These are phyloP conservation scores for Lasiodiplodia hormozganensis DNA, from an alignment of 2,329 filamentous ascomycete genomes.

Conservation along the genomic window DNA sequence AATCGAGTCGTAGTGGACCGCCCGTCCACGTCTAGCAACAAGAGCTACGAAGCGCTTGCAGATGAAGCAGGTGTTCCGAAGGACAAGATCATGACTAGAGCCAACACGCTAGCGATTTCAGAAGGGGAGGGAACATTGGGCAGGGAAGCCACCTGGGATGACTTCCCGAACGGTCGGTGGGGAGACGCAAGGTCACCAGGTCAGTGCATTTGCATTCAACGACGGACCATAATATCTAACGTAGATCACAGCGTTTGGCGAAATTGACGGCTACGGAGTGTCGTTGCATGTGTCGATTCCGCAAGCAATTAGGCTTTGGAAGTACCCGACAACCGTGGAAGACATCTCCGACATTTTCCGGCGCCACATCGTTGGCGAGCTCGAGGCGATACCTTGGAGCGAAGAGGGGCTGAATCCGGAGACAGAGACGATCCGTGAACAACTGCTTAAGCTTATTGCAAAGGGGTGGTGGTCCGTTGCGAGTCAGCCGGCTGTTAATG, in stretches of 20 bases:
- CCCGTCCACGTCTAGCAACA: slow-evolving; percentile 59
- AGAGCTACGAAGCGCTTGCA: slow-evolving; percentile 70
- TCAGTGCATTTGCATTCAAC: slow-evolving; percentile 26
- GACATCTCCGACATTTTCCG: slow-evolving; percentile 85
- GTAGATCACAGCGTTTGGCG: slow-evolving; percentile 73
- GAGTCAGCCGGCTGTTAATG: slow-evolving; percentile 92
- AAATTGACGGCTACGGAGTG: slow-evolving; percentile 98
- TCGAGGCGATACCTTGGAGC: slow-evolving; percentile 89
- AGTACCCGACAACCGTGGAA: slow-evolving; percentile 69
- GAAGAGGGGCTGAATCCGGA: slow-evolving; percentile 87
- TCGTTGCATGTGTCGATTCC: slow-evolving; percentile 88
- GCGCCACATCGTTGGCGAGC: slow-evolving; percentile 78
- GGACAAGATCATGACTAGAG: slow-evolving; percentile 74
- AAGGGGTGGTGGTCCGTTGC: slow-evolving; percentile 96
- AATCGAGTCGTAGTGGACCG: slow-evolving; percentile 86
- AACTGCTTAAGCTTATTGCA: slow-evolving; percentile 79
- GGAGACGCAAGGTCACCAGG: slow-evolving; percentile 85
- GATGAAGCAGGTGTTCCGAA: slow-evolving; percentile 78
- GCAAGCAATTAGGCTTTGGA: slow-evolving; percentile 86
- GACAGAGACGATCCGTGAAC: slow-evolving; percentile 78
- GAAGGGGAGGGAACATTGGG: slow-evolving; percentile 90
- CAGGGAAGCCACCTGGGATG: slow-evolving; percentile 97
- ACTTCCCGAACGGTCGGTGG: slow-evolving; percentile 96
- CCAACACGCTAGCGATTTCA: slow-evolving; percentile 89
- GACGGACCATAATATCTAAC: background rate